Evolutionary conservation across 1,284 basidiomycete species (phyloP), one percentile per base, ranked within the genome.

Genomic region (Ceratorhiza oryzae-sativae): DNA sequence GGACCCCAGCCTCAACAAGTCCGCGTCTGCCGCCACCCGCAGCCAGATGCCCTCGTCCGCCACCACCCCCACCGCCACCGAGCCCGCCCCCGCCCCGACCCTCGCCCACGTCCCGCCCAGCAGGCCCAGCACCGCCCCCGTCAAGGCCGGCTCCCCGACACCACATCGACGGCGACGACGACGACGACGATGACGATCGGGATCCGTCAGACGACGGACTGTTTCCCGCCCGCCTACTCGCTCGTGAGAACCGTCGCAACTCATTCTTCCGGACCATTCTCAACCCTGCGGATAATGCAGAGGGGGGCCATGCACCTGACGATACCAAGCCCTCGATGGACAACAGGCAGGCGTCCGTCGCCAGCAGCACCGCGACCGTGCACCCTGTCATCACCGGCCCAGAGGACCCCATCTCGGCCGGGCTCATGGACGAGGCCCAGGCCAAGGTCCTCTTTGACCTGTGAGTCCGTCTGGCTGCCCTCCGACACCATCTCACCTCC

Each of bases 251-350:
- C 77, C 83, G 86, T 76, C 84, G 88, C 71, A 86, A 88, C 75
- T 89, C 89, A 1, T 93, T 92, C 82, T 92, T 93, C 79, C 84
- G 88, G 76, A 92, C 90, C 13, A 90, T 93, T 73, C 86, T 93
- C 76, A 91, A 91, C 77, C 88, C 90, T 41, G 39, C 48, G 84
- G 88, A 77, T 84, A 84, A 59, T 83, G 86, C 45, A 82, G 85
- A 36, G 76, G 49, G 60, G 15, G 39, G 55, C 55, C 72, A 34
- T 23, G 56, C 65, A 27, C 41, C 65, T 30, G 65, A 68, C 32
- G 65, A 68, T 51, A 53, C 51, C 49, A 68, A 68, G 42, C 65
- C 62, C 34, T 53, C 53, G 65, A 68, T 68, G 65, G 65, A 68
- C 30, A 68, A 45, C 51, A 56, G 65, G n/a, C 65, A 68, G 51